phyloP scores from a whole-genome alignment of 495 filamentous ascomycete genomes.

The Chlorociboria aeruginascens region DNA sequence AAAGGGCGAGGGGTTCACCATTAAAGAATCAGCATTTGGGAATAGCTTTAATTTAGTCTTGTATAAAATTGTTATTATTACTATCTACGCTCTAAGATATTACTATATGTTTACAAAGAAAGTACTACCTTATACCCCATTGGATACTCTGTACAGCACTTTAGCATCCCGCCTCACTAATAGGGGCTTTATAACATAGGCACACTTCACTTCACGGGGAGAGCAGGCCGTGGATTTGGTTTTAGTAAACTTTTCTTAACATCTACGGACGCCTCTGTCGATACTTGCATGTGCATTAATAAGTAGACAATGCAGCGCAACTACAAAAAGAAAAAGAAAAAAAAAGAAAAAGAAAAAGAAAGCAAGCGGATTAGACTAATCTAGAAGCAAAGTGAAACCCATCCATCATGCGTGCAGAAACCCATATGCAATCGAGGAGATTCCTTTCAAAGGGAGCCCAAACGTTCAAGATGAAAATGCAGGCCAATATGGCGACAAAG shows the following conservation, averaged over 20 bases:
- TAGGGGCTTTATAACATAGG: no score
- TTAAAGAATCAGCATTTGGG: no score
- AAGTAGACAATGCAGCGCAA: constrained; percentile 10
- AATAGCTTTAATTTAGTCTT: no score
- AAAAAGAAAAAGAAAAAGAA: neutral
- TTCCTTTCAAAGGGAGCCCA: constrained; percentile 3
- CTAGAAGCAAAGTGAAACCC: constrained; percentile 10
- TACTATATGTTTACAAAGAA: no score
- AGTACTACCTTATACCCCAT: no score
- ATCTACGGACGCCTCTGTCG: constrained; percentile 13
- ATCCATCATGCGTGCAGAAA: constrained; percentile 7
- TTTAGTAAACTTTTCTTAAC: constrained; percentile 11
- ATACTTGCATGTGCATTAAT: constrained; percentile 10
- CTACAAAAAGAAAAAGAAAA: neutral
- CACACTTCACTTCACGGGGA: no score
- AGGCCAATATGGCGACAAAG: neutral
- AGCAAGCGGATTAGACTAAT: constrained; percentile 16
- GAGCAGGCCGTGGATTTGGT: neutral
- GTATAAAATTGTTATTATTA: no score
- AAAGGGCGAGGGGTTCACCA: no score
- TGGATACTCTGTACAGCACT: no score
- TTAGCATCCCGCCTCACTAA: no score
- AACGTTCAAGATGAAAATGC: constrained; percentile 1
- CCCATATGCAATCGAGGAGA: constrained; percentile 3
- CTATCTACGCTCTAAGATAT: no score